Evolutionary conservation across 2,329 filamentous ascomycete genomes (phyloP), one percentile per base, ranked within the genome.

Genomic region (Aspergillus quadrilineatus): DNA sequence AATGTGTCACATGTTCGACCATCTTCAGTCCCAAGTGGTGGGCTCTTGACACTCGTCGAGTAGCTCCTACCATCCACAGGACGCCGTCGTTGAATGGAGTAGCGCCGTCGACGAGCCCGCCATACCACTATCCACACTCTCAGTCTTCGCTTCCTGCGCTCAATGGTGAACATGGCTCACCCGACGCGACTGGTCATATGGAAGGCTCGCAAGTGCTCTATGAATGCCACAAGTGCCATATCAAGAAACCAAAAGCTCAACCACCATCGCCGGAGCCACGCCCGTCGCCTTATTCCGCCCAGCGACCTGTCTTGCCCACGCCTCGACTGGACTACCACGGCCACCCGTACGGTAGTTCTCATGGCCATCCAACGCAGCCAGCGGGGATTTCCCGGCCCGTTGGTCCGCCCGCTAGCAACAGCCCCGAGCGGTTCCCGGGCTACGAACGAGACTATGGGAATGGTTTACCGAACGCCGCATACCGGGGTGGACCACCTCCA

Each of bases 161-260:
- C 14, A 73, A 72, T 46, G 70, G 70, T 4, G 69, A 72, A 26
- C 63, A 63, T 28, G 53, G 46, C 41, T 51, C 62, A 17, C 44
- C 60, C n/a, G 59, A 67, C 8, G 57, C 55, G 28, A 56, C 41
- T 14, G 39, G 29, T 22, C 46, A 39, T 26, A 22, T 39, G 26
- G 60, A 62, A 14, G 58, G 50, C 7, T 49, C 56, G 45, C 65
- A 72, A 64, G 58, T 82, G 30, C 82, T 80, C 59, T 88, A 85
- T 61, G 87, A 91, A 71, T 92, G 89, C 65, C 89, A 92, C 73
- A 89, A 90, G 70, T 92, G 89, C 60, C 79, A 82, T 64, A 69
- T 77, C 62, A 80, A 75, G 30, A 81, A 81, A 56, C 60, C 64
- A 15, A 62, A 69, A 4, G 60, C 69, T 9, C 65, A 67, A 50